Evolutionary conservation across 441 rosid species (phyloP).

Genomic region (Francoa sonchifolia): DNA sequence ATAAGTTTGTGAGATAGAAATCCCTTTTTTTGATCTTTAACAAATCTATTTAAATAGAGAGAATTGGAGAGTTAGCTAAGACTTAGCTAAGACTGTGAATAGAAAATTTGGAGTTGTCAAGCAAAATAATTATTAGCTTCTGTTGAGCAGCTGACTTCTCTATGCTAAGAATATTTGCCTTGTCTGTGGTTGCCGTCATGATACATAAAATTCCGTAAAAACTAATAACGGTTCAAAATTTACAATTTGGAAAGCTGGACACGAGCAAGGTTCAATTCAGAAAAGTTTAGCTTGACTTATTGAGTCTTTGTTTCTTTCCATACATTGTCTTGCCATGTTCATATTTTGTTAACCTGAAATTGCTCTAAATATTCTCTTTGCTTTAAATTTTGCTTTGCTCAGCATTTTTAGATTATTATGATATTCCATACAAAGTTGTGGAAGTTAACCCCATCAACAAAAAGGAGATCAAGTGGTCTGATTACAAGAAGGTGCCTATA

Average conservation of each 20-base stretch:
- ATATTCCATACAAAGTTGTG: slow-evolving; percentile 75
- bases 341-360: background rate
- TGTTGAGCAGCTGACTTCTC: too few species aligned
- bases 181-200: too few species aligned
- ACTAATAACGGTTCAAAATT: too few species aligned
- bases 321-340: background rate
- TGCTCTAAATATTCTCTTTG: background rate
- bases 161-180: too few species aligned
- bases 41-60: too few species aligned
- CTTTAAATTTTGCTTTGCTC: background rate
- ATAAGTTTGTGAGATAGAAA: too few species aligned
- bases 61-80: too few species aligned
- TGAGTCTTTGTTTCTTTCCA: background rate
- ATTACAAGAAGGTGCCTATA: slow-evolving; percentile 87
- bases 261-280: background rate
- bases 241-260: background rate
- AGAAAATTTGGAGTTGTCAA: too few species aligned
- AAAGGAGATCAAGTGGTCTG: slow-evolving; percentile 92
- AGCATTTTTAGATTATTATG: slow-evolving; percentile 84
- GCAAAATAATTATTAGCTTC: too few species aligned
- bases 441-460: slow-evolving; percentile 84
- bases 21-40: too few species aligned
- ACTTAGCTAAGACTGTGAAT: too few species aligned
- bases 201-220: too few species aligned
- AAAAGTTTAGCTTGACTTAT: background rate